Base-by-base conservation (phyloP, 148 eudicot species). In the Heliosperma pusillum region DNA sequence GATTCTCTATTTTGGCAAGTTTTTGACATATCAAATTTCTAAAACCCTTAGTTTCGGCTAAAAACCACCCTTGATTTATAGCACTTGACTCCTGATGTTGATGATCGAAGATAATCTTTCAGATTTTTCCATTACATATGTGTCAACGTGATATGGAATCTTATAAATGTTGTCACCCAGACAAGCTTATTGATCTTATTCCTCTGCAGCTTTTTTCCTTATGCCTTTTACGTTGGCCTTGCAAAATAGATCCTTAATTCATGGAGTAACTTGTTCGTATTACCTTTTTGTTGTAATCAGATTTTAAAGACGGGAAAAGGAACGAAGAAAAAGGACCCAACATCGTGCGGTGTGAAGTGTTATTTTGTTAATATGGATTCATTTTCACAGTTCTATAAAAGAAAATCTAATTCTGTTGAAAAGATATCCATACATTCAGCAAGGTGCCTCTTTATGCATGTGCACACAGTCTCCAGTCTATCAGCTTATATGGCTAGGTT, bases 231-330 rank as follows among this genome's bases (percentile, higher is more conserved):
- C 69, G 1, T 19, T 65, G 44, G 5, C 69, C 21, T 30, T 65
- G 0, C 45, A 65, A 65, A 16, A 2, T 17, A 16, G 1, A 19
- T n/a, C 5, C 13, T n/a, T 33, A n/a, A 66, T 66, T n/a, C 50
- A n/a, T 66, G 70, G 22, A 36, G 70, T 66, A 33, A 66, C 50
- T 66, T 13, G 50, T n/a, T 66, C 24, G 40, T 40, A 36, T 36
- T 22, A 66, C 30, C 47, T 2, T 5, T 26, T 20, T 13, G 27
- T 66, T 36, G 56, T 69, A 27, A 72, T 52, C 84, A 89, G 97
- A 82, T 16, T 91, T 84, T 71, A 91, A 91, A 86, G 93, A 89
- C 70, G 93, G 85, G 85, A 15, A 86, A 78, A 76, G 79, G 58
- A 72, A 78, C 2, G 59, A 50, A 75, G 67, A 85, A 79, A 68